phyloP scores from a whole-genome alignment of 2,329 filamentous ascomycete genomes.

The Dothidotthia symphoricarpi region DNA sequence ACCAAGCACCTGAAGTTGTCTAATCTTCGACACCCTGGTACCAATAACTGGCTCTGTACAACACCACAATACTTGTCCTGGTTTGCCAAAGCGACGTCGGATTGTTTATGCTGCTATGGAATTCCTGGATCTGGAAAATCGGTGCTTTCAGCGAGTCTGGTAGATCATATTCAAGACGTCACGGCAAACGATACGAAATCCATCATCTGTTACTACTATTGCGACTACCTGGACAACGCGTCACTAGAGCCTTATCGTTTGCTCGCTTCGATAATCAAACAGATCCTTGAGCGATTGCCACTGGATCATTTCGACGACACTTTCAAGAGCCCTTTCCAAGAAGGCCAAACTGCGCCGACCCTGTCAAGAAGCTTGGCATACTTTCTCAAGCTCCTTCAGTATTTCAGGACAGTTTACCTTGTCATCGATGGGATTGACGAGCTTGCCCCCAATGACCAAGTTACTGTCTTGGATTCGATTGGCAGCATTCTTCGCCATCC shows the following conservation, averaged over 20 bases:
- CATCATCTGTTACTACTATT: conserved; percentile 17
- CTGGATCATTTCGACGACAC: conserved; percentile 8
- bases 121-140: conserved; percentile 27
- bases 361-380: not conserved
- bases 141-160: conserved; percentile 12
- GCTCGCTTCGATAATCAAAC: conserved; percentile 12
- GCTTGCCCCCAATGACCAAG: conserved; percentile 6
- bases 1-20: conserved; percentile 8
- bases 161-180: conserved; percentile 3
- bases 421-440: conserved; percentile 21
- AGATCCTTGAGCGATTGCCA: conserved; percentile 7
- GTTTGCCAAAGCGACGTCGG: conserved; percentile 2
- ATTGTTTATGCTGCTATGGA: conserved; percentile 20
- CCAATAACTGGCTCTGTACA: conserved; percentile 13
- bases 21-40: conserved; percentile 9
- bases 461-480: conserved; percentile 2
- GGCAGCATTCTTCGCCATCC: not conserved
- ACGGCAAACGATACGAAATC: not conserved
- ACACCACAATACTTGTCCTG: conserved; percentile 6
- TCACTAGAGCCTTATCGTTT: conserved; percentile 11
- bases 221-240: conserved; percentile 10
- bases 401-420: conserved; percentile 4
- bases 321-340: conserved; percentile 5
- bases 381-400: conserved; percentile 2
- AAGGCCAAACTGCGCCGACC: not conserved